phyloP scores from a whole-genome alignment of 345 rosid species.

The Corchorus olitorius region DNA sequence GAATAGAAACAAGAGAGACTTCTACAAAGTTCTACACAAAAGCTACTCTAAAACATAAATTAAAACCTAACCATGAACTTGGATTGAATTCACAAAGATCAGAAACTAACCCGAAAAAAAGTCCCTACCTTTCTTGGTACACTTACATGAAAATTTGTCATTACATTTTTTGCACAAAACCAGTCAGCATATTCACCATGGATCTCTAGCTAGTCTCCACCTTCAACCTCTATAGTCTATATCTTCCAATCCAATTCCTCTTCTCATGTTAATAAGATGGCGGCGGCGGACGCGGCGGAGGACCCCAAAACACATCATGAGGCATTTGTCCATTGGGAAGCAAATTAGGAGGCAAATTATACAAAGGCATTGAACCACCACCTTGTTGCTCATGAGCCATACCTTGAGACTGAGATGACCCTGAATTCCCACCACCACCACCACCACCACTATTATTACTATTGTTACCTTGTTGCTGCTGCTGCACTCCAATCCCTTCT shows the following conservation, averaged over 20 bases:
- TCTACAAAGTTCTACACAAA: slow-evolving; percentile 13
- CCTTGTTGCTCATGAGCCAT: slow-evolving; percentile 36
- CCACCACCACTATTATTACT: slow-evolving; percentile 20
- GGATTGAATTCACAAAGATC: slow-evolving; percentile 29
- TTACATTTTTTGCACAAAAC: slow-evolving; percentile 24
- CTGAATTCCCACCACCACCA: slow-evolving; percentile 29
- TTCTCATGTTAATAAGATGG: slow-evolving; percentile 39
- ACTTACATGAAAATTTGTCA: slow-evolving; percentile 23
- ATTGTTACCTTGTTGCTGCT: slow-evolving; percentile 26
- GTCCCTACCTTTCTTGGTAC: slow-evolving; percentile 31
- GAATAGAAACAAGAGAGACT: not conserved
- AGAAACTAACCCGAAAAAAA: slow-evolving; percentile 10
- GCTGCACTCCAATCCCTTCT: slow-evolving; percentile 32
- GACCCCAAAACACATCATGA: slow-evolving; percentile 77
- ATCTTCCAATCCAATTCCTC: not conserved
- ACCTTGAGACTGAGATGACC: slow-evolving; percentile 37
- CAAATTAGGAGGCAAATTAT: slow-evolving; percentile 67
- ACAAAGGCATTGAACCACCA: slow-evolving; percentile 58
- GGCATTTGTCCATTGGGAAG: slow-evolving; percentile 70
- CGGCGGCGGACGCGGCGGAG: slow-evolving; percentile 69
- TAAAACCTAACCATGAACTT: slow-evolving; percentile 16
- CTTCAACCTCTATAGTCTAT: not conserved
- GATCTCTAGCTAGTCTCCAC: too few species aligned
- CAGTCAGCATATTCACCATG: slow-evolving; percentile 23
- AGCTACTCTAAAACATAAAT: slow-evolving; percentile 13